Evolutionary conservation across 2,329 filamentous ascomycete genomes (phyloP).

Genomic region (Cladosporium sp.): DNA sequence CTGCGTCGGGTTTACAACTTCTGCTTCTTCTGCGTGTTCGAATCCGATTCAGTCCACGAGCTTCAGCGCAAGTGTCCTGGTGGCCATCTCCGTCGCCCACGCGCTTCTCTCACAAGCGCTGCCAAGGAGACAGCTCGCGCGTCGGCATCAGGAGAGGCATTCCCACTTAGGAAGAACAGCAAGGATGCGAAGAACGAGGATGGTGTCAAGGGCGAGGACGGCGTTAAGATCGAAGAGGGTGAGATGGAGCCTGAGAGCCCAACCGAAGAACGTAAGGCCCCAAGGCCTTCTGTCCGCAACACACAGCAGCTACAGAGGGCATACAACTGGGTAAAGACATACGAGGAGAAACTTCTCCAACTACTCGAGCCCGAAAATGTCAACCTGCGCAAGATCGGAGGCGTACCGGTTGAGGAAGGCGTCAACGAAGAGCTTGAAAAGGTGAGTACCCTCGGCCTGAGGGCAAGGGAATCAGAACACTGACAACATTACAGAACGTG

Average conservation of each 20-base stretch:
- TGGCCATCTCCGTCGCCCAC: constrained; percentile 88
- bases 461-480: neutral
- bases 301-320: constrained; percentile 91
- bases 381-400: constrained; percentile 85
- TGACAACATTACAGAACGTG: constrained; percentile 50
- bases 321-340: constrained; percentile 98
- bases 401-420: constrained; percentile 79
- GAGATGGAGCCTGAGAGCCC: constrained; percentile 37
- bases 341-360: constrained; percentile 92
- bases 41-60: constrained; percentile 95
- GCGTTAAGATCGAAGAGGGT: constrained; percentile 49
- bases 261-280: constrained; percentile 62
- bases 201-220: constrained; percentile 44
- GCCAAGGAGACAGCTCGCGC: constrained; percentile 82
- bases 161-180: constrained; percentile 61
- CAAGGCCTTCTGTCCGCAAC: constrained; percentile 60
- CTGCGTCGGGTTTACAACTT: constrained; percentile 95
- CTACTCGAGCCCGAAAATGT: constrained; percentile 85
- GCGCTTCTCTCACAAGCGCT: constrained; percentile 75
- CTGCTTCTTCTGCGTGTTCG: constrained; percentile 99
- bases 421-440: constrained; percentile 80
- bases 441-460: constrained; percentile 19
- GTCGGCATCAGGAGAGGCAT: constrained; percentile 74
- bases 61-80: constrained; percentile 92
- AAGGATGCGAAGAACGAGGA: constrained; percentile 52